These are phyloP conservation scores for Clitopilus passeckerianus DNA, from an alignment of 768 basidiomycete genomes.

Conservation along the genomic window DNA sequence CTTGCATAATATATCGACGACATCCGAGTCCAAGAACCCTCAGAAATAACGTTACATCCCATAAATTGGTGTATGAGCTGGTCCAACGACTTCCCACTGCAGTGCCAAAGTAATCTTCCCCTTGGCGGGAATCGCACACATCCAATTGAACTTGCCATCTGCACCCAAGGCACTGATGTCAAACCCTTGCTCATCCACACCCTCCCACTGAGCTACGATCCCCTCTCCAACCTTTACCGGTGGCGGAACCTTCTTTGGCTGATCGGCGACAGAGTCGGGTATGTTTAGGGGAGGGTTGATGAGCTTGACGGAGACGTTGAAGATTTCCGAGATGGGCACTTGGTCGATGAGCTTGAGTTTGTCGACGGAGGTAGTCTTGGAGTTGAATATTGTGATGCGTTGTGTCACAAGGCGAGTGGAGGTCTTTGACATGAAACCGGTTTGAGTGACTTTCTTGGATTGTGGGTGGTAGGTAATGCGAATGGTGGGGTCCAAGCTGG, in stretches of 20 bases:
- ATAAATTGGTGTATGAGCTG: constrained; percentile 6
- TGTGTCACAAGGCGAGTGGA: constrained; percentile 26
- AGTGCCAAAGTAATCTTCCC: constrained; percentile 24
- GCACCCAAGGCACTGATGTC: constrained; percentile 22
- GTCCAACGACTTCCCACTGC: constrained; percentile 31
- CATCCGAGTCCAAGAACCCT: too few relatives aligned
- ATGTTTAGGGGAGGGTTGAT: constrained; percentile 23
- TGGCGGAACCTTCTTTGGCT: constrained; percentile 9
- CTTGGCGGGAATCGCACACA: constrained; percentile 24
- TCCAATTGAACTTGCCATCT: constrained; percentile 28
- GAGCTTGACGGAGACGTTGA: constrained; percentile 37
- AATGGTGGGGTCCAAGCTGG: constrained; percentile 34
- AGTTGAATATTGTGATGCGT: constrained; percentile 33
- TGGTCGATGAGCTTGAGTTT: constrained; percentile 33
- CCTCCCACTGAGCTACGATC: constrained; percentile 33
- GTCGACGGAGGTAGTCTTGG: constrained; percentile 22
- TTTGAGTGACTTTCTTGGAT: constrained; percentile 25
- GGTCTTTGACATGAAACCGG: constrained; percentile 28
- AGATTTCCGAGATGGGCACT: constrained; percentile 30
- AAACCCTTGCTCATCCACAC: constrained; percentile 23
- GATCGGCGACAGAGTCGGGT: constrained; percentile 11
- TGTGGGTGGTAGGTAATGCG: constrained; percentile 34
- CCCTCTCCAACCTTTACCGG: constrained; percentile 21
- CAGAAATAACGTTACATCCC: not conserved
- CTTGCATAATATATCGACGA: too few relatives aligned